These are phyloP conservation scores for Datisca glomerata DNA, from an alignment of 306 rosid species.

Conservation along the genomic window DNA sequence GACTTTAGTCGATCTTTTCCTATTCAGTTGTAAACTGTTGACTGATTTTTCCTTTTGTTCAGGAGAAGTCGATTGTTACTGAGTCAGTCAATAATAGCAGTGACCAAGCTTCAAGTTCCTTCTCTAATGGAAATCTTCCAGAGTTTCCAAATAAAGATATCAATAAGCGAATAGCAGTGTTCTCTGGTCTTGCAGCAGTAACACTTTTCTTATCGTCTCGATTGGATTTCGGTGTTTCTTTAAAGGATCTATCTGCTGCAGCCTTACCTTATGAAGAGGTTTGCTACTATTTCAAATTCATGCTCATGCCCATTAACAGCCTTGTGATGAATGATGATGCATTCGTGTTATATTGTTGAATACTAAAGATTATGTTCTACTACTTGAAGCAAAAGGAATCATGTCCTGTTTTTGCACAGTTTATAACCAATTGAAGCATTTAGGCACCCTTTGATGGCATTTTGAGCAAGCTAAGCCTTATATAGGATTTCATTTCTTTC, in stretches of 20 bases:
- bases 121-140: conserved; percentile 22
- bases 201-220: conserved; percentile 58
- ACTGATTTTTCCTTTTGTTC: conserved; percentile 1
- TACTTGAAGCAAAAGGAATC: neutral
- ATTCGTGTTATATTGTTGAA: too few relatives aligned
- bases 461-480: neutral
- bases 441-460: neutral
- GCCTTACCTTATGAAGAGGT: conserved; percentile 95
- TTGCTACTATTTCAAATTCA: conserved; percentile 2
- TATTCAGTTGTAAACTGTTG: neutral
- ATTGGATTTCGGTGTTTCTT: conserved; percentile 84
- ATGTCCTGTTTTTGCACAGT: conserved; percentile 6
- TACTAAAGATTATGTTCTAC: neutral
- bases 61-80: conserved; percentile 30
- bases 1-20: neutral
- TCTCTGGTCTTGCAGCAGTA: conserved; percentile 64
- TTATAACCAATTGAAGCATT: too few relatives aligned
- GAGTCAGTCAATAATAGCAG: conserved; percentile 15
- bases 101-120: conserved; percentile 26
- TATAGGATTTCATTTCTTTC: too few relatives aligned
- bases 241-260: conserved; percentile 68
- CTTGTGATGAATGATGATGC: too few relatives aligned
- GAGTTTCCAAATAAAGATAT: conserved; percentile 49
- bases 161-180: conserved; percentile 47
- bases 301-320: too few relatives aligned